Evolutionary conservation across 441 rosid genomes (phyloP).

Genomic region (Gossypium schwendimanii): DNA sequence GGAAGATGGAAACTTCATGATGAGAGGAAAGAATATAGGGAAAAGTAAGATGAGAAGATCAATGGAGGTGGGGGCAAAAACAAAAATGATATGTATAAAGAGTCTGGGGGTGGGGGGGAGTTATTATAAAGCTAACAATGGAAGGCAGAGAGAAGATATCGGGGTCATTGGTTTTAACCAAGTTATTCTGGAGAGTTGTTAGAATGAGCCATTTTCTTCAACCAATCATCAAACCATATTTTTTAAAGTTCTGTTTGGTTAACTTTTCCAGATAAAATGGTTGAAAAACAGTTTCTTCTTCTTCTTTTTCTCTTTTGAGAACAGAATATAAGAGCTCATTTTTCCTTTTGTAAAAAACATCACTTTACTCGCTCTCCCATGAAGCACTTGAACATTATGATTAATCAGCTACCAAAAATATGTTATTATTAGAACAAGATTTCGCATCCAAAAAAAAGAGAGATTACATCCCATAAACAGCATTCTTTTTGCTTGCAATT

Average conservation of each 20-base stretch:
- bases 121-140: background rate
- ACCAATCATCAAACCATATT: background rate
- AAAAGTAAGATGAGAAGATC: background rate
- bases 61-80: background rate
- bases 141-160: constrained; percentile 10
- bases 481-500: background rate
- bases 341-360: no score
- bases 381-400: background rate
- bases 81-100: background rate
- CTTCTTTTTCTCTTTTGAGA: background rate
- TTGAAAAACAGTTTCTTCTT: background rate
- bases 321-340: background rate
- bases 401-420: background rate
- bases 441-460: background rate
- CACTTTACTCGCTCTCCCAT: background rate
- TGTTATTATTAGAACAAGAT: background rate
- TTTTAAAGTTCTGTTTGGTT: background rate
- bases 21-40: background rate
- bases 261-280: background rate
- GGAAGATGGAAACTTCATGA: background rate
- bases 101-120: background rate
- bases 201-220: background rate
- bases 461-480: background rate
- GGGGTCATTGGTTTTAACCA: background rate
- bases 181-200: background rate